Base-by-base conservation (phyloP, 2,329 filamentous ascomycete genomes). In the Trichoderma sp. region DNA sequence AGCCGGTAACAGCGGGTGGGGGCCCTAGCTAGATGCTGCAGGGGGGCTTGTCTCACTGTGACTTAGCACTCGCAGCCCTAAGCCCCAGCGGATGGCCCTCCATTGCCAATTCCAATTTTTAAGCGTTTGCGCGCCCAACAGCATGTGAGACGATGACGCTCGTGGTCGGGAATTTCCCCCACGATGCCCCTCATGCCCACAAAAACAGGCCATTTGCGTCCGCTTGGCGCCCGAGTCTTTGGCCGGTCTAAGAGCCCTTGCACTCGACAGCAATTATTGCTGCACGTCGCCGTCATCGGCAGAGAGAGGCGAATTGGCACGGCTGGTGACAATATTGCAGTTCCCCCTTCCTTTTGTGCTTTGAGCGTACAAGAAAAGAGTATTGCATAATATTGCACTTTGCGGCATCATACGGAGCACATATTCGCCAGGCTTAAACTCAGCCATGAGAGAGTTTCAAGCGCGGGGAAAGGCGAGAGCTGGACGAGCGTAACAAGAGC, bases 141-240 rank as follows among this genome's bases (percentile, higher is more conserved):
- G 59, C 56, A 71, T 69, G 65, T 74, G 67, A 74, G 71, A 60
- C 59, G 56, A 76, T 76, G 75, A 76, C 75, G 75, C 68, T 75
- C 41, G 62, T n/a, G 65, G 65, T 75, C 72, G 68, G 56, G 66
- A 27, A 38, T 64, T 74, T 73, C 72, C 75, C 75, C 69, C 75
- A 74, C 69, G 75, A 74, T 76, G 71, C 74, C 74, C 74, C 74
- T 75, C 74, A 74, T 63, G 68, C 64, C 75, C 75, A 74, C 74
- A 76, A 74, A 69, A 72, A 71, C 27, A 71, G 53, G 33, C 65
- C 73, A 69, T 65, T 63, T 53, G 67, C 66, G 59, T 71, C 59
- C 60, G 66, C 66, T 75, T 71, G 66, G 74, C 66, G 74, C 60
- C 74, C 60, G 69, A 27, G 59, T 38, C 38, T 63, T 29, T 64